phyloP scores from a whole-genome alignment of 2,329 filamentous ascomycete genomes.

The Fusarium solani-melongenae region DNA sequence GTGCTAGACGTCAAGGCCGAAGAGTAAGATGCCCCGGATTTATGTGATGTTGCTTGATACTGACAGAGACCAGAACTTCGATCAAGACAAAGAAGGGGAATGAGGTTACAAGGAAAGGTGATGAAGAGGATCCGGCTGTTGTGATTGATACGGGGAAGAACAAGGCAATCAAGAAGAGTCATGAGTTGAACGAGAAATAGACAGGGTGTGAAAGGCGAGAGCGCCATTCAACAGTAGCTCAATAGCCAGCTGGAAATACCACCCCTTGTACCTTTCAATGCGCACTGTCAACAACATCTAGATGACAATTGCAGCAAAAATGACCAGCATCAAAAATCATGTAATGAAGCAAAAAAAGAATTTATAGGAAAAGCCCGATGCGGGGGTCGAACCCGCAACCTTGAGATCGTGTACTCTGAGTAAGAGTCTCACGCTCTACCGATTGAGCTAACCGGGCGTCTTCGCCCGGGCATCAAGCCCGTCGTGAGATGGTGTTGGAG shows the following conservation, averaged over 20 bases:
- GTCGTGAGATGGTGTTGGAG: slow-evolving; percentile 10
- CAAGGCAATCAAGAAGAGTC: slow-evolving; percentile 54
- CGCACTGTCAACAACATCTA: slow-evolving; percentile 50
- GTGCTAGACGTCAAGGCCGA: slow-evolving; percentile 57
- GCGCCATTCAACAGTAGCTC: slow-evolving; percentile 61
- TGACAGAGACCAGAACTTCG: slow-evolving; percentile 9
- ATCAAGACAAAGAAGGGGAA: slow-evolving; percentile 57
- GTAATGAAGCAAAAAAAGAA: not conserved
- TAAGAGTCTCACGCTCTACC: slow-evolving; percentile 76
- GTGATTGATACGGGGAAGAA: slow-evolving; percentile 56
- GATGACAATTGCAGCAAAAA: not conserved
- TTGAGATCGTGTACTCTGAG: slow-evolving; percentile 57
- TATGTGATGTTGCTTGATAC: not conserved
- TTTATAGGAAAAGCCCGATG: slow-evolving; percentile 53
- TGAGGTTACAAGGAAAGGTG: slow-evolving; percentile 53
- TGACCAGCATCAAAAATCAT: not conserved
- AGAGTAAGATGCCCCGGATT: slow-evolving; percentile 44
- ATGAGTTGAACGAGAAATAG: slow-evolving; percentile 50
- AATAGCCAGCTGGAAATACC: slow-evolving; percentile 50
- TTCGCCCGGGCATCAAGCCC: slow-evolving; percentile 16
- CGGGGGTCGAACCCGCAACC: slow-evolving; percentile 66
- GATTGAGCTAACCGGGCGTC: slow-evolving; percentile 46
- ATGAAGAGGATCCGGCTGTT: slow-evolving; percentile 55
- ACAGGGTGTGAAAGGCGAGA: slow-evolving; percentile 36
- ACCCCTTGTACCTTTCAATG: slow-evolving; percentile 66